Evolutionary conservation across 2,329 filamentous ascomycete genomes (phyloP).

Genomic region (Hypoxylon sp.): DNA sequence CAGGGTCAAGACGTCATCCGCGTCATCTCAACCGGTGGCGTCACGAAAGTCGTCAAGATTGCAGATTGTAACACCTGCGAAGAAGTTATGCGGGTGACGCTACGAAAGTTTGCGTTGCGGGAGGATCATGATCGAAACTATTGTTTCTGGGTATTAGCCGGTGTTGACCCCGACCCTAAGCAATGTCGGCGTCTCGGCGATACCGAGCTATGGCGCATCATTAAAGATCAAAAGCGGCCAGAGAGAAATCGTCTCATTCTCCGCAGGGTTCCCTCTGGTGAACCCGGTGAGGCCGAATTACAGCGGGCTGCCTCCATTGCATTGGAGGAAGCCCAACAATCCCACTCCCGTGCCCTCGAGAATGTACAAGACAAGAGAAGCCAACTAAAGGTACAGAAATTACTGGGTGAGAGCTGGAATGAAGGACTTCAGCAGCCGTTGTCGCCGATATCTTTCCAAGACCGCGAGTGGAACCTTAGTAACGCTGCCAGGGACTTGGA

Average conservation of each 20-base stretch:
- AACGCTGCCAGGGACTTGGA: conserved; percentile 72
- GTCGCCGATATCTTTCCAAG: conserved; percentile 81
- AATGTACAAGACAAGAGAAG: conserved; percentile 79
- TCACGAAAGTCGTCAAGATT: conserved; percentile 94
- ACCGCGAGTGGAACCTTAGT: conserved; percentile 77
- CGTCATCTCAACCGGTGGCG: conserved; percentile 91
- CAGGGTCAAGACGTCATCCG: conserved; percentile 90
- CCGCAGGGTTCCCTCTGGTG: conserved; percentile 90
- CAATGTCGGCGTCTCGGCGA: conserved; percentile 88
- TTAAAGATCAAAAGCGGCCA: conserved; percentile 85
- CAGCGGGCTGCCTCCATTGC: conserved; percentile 91
- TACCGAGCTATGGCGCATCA: conserved; percentile 89
- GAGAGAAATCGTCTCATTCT: conserved; percentile 93
- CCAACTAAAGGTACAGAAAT: conserved; percentile 88
- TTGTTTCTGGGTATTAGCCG: conserved; percentile 94
- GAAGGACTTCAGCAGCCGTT: conserved; percentile 85
- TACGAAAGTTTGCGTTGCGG: conserved; percentile 88
- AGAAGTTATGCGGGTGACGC: conserved; percentile 89
- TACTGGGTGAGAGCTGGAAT: conserved; percentile 89
- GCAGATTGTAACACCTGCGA: conserved; percentile 92
- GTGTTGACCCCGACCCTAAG: conserved; percentile 83
- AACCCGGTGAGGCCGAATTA: conserved; percentile 89
- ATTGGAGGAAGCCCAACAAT: conserved; percentile 85
- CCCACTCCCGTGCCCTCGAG: conserved; percentile 74
- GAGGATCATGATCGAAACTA: conserved; percentile 95